These are phyloP conservation scores for Tephrocybe sp. DNA, from an alignment of 768 basidiomycete species.

Conservation along the genomic window DNA sequence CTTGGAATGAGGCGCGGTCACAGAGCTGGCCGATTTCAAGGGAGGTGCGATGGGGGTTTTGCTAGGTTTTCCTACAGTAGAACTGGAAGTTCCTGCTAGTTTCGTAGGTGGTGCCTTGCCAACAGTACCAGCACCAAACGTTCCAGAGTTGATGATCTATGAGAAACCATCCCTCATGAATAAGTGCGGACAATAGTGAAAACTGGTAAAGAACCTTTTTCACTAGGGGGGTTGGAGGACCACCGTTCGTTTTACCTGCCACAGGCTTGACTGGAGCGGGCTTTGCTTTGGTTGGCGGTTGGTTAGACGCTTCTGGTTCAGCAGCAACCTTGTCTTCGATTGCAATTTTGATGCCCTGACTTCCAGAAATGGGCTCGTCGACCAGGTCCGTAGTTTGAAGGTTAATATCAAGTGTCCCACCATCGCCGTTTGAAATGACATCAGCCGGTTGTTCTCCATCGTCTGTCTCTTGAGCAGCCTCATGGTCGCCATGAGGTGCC, in stretches of 20 bases:
- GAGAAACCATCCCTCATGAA: constrained; percentile 2
- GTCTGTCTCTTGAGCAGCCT: constrained; percentile 23
- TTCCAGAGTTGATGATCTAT: constrained; percentile 64
- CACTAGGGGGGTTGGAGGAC: constrained; percentile 51
- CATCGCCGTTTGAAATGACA: constrained; percentile 10
- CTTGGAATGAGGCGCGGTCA: constrained; percentile 37
- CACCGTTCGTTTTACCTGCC: constrained; percentile 43
- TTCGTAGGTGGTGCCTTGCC: constrained; percentile 44
- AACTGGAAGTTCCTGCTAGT: constrained; percentile 23
- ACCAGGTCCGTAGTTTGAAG: constrained; percentile 14
- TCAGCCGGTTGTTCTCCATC: constrained; percentile 18
- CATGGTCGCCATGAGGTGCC: constrained; percentile 29
- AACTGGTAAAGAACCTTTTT: constrained; percentile 55
- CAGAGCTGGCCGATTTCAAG: constrained; percentile 37
- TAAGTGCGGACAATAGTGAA: not conserved
- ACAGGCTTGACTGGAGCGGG: constrained; percentile 39
- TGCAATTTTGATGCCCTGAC: constrained; percentile 7
- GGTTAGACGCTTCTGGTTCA: constrained; percentile 25
- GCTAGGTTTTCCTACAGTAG: not conserved
- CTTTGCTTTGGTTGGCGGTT: constrained; percentile 31
- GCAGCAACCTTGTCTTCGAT: constrained; percentile 20
- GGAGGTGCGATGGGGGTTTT: constrained; percentile 24
- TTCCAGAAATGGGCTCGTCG: constrained; percentile 22
- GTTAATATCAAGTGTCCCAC: constrained; percentile 11
- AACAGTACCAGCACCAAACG: constrained; percentile 57